Evolutionary conservation across 2,329 filamentous ascomycete genomes (phyloP).

Genomic region (Hypoxylon sp.): DNA sequence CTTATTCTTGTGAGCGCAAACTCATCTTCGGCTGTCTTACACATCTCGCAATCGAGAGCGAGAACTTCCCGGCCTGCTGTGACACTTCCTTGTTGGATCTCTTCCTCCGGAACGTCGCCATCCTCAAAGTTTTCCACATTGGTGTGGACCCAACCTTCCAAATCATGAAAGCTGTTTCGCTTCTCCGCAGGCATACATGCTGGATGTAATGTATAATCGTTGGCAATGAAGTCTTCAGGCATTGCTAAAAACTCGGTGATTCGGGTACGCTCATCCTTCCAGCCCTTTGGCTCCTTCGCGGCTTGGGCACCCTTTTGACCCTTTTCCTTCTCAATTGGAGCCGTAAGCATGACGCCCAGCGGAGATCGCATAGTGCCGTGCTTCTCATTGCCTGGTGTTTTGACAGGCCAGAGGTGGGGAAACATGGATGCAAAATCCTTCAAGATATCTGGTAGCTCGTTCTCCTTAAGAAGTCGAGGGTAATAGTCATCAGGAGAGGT

Average conservation of each 20-base stretch:
- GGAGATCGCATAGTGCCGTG: constrained; percentile 86
- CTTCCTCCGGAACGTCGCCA: constrained; percentile 70
- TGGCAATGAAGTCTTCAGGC: constrained; percentile 77
- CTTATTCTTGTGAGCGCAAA: constrained; percentile 91
- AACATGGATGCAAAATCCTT: constrained; percentile 83
- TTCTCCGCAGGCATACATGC: constrained; percentile 72
- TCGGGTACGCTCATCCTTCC: constrained; percentile 79
- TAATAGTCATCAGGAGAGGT: constrained; percentile 68
- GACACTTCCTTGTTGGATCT: constrained; percentile 82
- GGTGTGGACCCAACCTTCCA: constrained; percentile 85
- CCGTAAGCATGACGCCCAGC: constrained; percentile 81
- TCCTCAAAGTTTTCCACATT: constrained; percentile 71
- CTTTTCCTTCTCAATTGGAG: constrained; percentile 73
- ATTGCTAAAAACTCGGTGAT: constrained; percentile 81
- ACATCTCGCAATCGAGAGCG: constrained; percentile 97
- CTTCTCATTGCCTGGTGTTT: constrained; percentile 85
- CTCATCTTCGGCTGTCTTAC: constrained; percentile 80
- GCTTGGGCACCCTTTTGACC: constrained; percentile 72
- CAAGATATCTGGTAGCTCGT: constrained; percentile 62
- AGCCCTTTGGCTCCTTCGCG: constrained; percentile 69
- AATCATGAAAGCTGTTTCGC: constrained; percentile 59
- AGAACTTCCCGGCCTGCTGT: constrained; percentile 82
- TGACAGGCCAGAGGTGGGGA: constrained; percentile 86
- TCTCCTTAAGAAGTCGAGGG: constrained; percentile 61
- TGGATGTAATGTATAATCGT: constrained; percentile 86